Conservation (phyloP, 75 land plant genomes). For the Sequoiadendron giganteum region DNA sequence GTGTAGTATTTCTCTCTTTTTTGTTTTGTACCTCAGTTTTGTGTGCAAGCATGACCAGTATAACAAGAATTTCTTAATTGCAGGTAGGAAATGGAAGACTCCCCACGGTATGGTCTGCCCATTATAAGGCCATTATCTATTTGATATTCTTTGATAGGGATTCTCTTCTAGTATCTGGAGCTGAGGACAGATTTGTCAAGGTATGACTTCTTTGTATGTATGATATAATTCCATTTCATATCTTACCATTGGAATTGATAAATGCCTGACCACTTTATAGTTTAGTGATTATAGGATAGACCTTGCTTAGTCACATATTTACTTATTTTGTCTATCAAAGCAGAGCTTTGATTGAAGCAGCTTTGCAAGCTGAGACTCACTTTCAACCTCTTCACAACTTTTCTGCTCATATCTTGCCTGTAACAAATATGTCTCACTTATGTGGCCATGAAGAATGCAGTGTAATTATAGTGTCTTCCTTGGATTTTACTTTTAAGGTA, state of each 20-base stretch:
- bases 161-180: conserved; percentile 71
- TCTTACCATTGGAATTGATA: not conserved
- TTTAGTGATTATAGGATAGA: not conserved
- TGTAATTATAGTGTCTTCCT: conserved; percentile 76
- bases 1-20: not conserved
- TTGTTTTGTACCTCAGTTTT: not conserved
- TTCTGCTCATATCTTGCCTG: conserved; percentile 60
- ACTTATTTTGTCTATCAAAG: not conserved
- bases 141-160: conserved; percentile 72
- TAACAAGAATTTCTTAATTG: not conserved
- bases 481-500: conserved; percentile 83
- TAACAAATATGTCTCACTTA: conserved; percentile 68
- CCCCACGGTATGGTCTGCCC: conserved; percentile 82
- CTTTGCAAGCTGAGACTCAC: conserved; percentile 13
- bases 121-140: conserved; percentile 76
- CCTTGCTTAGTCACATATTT: not conserved
- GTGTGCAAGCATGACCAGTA: not conserved
- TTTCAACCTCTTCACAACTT: conserved; percentile 4
- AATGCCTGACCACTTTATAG: not conserved
- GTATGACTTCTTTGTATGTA: conserved; percentile 78
- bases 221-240: not conserved
- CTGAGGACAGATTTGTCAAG: conserved; percentile 80
- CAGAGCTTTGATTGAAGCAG: conserved; percentile 5
- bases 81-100: conserved; percentile 77
- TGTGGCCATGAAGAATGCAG: conserved; percentile 71